Evolutionary conservation across 2,329 filamentous ascomycete genomes (phyloP).

Genomic region (Hymenoscyphus fructigenus): DNA sequence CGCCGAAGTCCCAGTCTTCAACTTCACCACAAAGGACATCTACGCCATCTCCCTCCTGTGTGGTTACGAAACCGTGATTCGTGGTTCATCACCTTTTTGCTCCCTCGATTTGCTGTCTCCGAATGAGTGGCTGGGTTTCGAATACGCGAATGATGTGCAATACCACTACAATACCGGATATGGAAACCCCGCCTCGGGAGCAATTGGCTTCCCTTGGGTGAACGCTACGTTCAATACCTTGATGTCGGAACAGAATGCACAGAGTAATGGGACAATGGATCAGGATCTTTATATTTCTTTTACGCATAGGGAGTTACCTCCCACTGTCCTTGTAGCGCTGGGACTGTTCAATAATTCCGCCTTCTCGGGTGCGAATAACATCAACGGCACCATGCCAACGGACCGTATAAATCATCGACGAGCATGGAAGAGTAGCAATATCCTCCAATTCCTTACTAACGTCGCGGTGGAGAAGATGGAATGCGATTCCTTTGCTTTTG

Average conservation of each 20-base stretch:
- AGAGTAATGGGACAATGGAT: slow-evolving; percentile 33
- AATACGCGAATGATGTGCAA: slow-evolving; percentile 50
- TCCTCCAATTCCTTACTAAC: slow-evolving; percentile 54
- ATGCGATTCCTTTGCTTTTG: slow-evolving; percentile 50
- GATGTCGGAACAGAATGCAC: slow-evolving; percentile 32
- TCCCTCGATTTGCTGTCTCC: slow-evolving; percentile 43
- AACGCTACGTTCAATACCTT: slow-evolving; percentile 48
- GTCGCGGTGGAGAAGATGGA: slow-evolving; percentile 53
- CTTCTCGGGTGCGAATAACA: slow-evolving; percentile 44
- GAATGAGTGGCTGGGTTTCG: slow-evolving; percentile 49
- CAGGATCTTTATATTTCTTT: slow-evolving; percentile 56
- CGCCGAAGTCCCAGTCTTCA: slow-evolving; percentile 47
- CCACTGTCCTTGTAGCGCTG: slow-evolving; percentile 52
- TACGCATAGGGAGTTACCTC: slow-evolving; percentile 54
- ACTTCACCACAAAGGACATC: slow-evolving; percentile 52
- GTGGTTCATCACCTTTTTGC: slow-evolving; percentile 49
- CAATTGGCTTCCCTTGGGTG: slow-evolving; percentile 52
- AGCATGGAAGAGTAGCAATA: slow-evolving; percentile 50
- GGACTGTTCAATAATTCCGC: slow-evolving; percentile 55
- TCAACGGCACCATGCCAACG: slow-evolving; percentile 51
- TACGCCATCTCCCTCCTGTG: slow-evolving; percentile 51
- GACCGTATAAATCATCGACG: slow-evolving; percentile 49
- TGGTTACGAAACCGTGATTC: slow-evolving; percentile 51
- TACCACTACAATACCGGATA: slow-evolving; percentile 54
- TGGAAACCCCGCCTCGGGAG: slow-evolving; percentile 45